Percentiles rank a stretch among this genome's conserved stretches.
Evolutionary conservation across 148 eudicot genomes (phyloP).

Genomic region (Diospyros kaki): DNA sequence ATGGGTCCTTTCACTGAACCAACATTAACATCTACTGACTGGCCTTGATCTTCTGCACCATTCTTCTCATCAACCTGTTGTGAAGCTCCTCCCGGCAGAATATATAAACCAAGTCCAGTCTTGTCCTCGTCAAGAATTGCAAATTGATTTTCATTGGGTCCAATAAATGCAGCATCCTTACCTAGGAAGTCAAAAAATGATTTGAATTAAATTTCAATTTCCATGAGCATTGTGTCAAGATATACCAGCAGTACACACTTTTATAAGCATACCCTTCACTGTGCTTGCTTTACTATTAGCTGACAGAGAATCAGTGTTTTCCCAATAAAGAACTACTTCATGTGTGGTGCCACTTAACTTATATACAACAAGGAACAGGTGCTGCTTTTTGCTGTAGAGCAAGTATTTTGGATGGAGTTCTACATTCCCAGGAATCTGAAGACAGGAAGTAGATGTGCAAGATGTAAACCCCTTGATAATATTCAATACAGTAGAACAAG

Average conservation of each 20-base stretch:
- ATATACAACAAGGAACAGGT: constrained; percentile 72
- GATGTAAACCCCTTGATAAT: constrained; percentile 5
- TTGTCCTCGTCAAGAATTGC: constrained; percentile 93
- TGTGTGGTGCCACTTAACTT: constrained; percentile 68
- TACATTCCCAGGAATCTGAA: constrained; percentile 77
- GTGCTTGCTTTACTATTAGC: constrained; percentile 76
- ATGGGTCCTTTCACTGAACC: constrained; percentile 77
- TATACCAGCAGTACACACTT: constrained; percentile 3
- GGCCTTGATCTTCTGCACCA: constrained; percentile 58
- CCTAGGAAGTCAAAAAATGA: constrained; percentile 37
- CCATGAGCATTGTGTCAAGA: neutral
- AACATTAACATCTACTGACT: constrained; percentile 44
- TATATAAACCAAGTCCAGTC: constrained; percentile 73
- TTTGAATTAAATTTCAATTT: neutral
- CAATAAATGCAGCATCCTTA: constrained; percentile 91
- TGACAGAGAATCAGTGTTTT: constrained; percentile 63
- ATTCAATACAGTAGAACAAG: neutral
- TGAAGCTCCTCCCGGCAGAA: constrained; percentile 70
- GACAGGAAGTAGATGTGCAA: constrained; percentile 21
- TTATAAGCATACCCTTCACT: constrained; percentile 52
- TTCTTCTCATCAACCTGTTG: constrained; percentile 59
- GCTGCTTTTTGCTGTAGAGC: constrained; percentile 79
- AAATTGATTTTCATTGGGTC: constrained; percentile 77
- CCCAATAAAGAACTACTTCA: constrained; percentile 89
- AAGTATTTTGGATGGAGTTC: constrained; percentile 70